These are phyloP conservation scores for Solanum clarkiae DNA, from an alignment of 257 asterid species.

Conservation along the genomic window DNA sequence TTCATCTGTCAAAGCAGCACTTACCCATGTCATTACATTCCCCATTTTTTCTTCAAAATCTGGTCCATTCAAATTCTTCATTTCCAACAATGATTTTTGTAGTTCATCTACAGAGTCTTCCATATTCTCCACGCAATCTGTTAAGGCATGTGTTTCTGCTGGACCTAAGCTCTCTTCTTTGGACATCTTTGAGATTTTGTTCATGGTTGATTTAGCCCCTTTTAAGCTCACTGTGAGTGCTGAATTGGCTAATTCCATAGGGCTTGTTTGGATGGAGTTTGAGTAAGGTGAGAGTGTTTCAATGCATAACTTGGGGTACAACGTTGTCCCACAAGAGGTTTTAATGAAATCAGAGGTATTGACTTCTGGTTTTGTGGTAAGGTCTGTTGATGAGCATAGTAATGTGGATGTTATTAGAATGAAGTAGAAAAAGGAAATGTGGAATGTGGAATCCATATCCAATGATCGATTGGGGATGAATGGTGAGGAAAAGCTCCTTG, in stretches of 20 bases:
- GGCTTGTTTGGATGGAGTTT: not conserved
- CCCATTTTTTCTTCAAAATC: constrained; percentile 10
- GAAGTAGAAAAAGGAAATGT: not conserved
- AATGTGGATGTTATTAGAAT: not conserved
- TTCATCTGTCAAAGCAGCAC: constrained; percentile 16
- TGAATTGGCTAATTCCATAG: not conserved
- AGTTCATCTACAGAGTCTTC: constrained; percentile 6
- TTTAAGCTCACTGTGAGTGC: not conserved
- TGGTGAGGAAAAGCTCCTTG: not conserved
- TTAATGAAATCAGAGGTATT: not conserved
- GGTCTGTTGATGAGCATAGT: not conserved
- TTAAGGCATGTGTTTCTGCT: constrained; percentile 3
- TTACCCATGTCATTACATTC: constrained; percentile 11
- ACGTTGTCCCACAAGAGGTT: not conserved
- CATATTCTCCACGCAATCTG: constrained; percentile 5
- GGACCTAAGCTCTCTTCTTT: not conserved
- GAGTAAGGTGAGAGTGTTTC: constrained; percentile 6
- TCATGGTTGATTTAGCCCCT: not conserved
- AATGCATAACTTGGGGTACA: constrained; percentile 1
- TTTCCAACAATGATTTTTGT: not conserved
- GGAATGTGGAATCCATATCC: not conserved
- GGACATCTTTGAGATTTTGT: not conserved
- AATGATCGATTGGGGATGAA: not conserved
- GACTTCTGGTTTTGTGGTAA: not conserved
- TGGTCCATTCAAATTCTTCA: constrained; percentile 1